Evolutionary conservation across 176 grass and related monocot species (phyloP).

Genomic region (Bonia amplexicaulis): DNA sequence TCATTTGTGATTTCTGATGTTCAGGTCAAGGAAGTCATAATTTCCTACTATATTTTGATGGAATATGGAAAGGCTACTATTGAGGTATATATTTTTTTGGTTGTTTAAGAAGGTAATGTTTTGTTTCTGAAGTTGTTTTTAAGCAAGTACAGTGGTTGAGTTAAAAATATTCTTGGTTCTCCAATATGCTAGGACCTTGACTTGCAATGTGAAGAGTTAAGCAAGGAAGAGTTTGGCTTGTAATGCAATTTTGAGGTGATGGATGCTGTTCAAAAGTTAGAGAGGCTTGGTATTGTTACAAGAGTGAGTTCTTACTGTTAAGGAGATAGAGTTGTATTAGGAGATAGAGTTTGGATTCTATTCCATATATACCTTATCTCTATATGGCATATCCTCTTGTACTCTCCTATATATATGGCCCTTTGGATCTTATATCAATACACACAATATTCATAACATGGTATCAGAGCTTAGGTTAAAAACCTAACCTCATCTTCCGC

Average conservation of each 20-base stretch:
- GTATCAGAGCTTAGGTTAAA: no score
- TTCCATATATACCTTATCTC: no score
- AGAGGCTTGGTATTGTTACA: constrained; percentile 85
- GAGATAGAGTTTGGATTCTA: no score
- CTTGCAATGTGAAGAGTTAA: constrained; percentile 85
- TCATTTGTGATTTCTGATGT: constrained; percentile 23
- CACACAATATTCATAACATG: no score
- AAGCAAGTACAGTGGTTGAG: background rate
- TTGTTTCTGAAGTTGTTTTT: background rate
- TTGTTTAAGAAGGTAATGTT: background rate
- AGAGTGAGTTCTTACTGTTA: constrained; percentile 79
- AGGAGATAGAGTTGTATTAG: no score
- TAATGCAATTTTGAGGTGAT: constrained; percentile 95
- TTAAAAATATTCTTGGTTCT: constrained; percentile 6
- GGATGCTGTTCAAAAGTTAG: constrained; percentile 87
- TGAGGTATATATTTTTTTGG: constrained; percentile 38
- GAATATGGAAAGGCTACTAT: constrained; percentile 90
- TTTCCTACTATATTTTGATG: constrained; percentile 98
- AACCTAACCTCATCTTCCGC: no score
- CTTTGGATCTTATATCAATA: no score
- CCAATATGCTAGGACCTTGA: constrained; percentile 76
- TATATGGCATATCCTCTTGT: no score
- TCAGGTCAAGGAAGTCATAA: constrained; percentile 96
- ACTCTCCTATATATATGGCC: no score
- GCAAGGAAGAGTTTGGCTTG: constrained; percentile 84